These are phyloP conservation scores for Thelonectria discophora DNA, from an alignment of 2,329 filamentous ascomycete species.

Conservation along the genomic window DNA sequence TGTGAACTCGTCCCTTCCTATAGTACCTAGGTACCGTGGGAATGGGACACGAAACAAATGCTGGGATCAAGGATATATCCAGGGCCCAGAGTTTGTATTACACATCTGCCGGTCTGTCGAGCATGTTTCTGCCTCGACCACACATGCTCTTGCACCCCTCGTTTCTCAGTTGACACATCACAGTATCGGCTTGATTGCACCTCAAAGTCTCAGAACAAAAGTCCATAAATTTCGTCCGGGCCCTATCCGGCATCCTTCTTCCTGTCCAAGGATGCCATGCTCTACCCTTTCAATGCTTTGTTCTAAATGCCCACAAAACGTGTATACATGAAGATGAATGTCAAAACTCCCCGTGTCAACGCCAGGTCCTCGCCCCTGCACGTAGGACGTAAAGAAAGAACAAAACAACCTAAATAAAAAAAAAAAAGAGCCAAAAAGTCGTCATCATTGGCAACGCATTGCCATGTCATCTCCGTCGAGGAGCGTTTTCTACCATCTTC, in stretches of 20 bases:
- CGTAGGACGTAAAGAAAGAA: constrained; percentile 16
- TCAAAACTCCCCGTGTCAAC: constrained; percentile 24
- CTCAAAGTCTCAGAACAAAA: background rate
- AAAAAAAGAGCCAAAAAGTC: constrained; percentile 25
- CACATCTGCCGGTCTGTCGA: too few species aligned
- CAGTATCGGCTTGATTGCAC: background rate
- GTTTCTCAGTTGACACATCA: background rate
- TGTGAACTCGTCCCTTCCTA: too few species aligned
- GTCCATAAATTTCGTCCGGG: constrained; percentile 2
- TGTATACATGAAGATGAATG: constrained; percentile 21
- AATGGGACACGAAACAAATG: too few species aligned
- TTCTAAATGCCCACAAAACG: constrained; percentile 18
- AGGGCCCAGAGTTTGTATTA: too few species aligned
- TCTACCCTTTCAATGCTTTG: constrained; percentile 22
- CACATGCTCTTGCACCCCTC: background rate
- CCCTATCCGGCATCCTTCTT: constrained; percentile 6
- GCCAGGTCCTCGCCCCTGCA: constrained; percentile 21
- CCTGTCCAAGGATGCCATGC: constrained; percentile 8
- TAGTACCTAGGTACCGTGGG: too few species aligned
- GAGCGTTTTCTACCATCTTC: constrained; percentile 37
- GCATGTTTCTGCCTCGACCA: background rate
- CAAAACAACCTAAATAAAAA: constrained; percentile 24
- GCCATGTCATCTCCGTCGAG: constrained; percentile 35
- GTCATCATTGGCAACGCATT: constrained; percentile 37
- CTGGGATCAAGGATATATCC: too few species aligned